Base-by-base conservation (phyloP, 257 asterid genomes). In the Petunia secreta region DNA sequence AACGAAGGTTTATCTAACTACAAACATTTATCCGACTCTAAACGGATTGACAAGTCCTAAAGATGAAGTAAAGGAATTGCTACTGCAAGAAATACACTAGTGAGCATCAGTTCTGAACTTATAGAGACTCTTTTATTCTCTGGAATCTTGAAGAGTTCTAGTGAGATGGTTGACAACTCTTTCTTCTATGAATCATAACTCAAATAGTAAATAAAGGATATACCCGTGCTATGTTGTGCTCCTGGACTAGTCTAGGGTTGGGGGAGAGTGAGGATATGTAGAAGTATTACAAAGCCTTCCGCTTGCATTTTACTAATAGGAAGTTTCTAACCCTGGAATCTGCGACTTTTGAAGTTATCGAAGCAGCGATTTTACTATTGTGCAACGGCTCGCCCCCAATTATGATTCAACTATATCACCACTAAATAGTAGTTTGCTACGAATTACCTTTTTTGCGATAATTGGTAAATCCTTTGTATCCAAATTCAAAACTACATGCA, bases 31-130 rank as follows among this genome's bases (percentile, higher is more conserved):
- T 39, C 57, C 1, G 1, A 43, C 39, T 43, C 37, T 3, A n/a
- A 41, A 68, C 14, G 4, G 55, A 43, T 63, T 63, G 71, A 63
- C 71, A 63, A 38, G 48, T 63, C 71, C 71, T 68, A 68, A 44
- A 68, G 39, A 39, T 68, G 57, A 66, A 65, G 73, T 65, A 37
- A 15, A 40, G 50, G 74, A 65, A 3, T 14, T 41, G 52, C 14
- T 3, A 41, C 75, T 3, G 54, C 15, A 66, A 15, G 37, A 11
- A 41, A 0, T 41, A 66, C 75, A 41, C 13, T 15, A 3, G 54
- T 41, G 54, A 66, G 54, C 75, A 66, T 66, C 54, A 66, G 43
- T 66, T 66, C 54, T 41, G 25, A 25, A 25, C 75, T 66, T 53
- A 6, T n/a, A 3, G 0, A 9, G 53, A 66, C 54, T 66, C 15